Base-by-base conservation (phyloP, 257 asterid species). In the Anisodus acutangulus region DNA sequence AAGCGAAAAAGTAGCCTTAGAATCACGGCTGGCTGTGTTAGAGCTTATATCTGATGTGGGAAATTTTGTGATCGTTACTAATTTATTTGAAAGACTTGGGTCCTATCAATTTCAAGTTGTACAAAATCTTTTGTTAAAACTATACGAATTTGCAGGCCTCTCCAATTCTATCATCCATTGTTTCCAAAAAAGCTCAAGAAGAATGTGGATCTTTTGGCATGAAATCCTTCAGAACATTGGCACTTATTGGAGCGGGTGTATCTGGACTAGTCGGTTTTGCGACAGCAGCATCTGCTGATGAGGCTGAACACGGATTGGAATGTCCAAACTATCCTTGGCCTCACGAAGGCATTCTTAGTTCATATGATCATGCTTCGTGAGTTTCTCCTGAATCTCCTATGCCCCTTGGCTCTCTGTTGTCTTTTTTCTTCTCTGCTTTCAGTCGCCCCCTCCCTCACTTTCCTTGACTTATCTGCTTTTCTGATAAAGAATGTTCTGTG, bases 311-410 rank as follows among this genome's bases (percentile, higher is more conserved):
- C 41, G 97, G 95, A 0, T 83, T 93, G 80, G 93, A 90, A 72
- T 57, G 83, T 71, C 94, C 97, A 9, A 88, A 67, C 86, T 93
- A 93, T 89, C 95, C 97, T 43, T 90, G 97, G 95, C 94, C 93
- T 54, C 93, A 92, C 84, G 84, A 84, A 66, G 94, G 97, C 89
- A 91, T 91, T 80, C 91, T 92, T 49, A 89, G 90, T 88, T 91
- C 97, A 43, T 92, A 91, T 43, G 94, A 92, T 83, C 97, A 90
- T 82, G 89, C 93, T 78, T 92, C 97, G 95, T 92, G 86, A 91
- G 97, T 87, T 53, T 26, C 47, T 53, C 5, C 64, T 26, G 64
- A 76, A 76, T 26, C 81, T 76, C 47, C 57, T 51, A 76, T 26
- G 2, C 15, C 49, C 63, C 64, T 3, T 54, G 19, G 13, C 81